Evolutionary conservation across 1,284 basidiomycete genomes (phyloP), one percentile per base, ranked within the genome.

Genomic region (Somion occarium): DNA sequence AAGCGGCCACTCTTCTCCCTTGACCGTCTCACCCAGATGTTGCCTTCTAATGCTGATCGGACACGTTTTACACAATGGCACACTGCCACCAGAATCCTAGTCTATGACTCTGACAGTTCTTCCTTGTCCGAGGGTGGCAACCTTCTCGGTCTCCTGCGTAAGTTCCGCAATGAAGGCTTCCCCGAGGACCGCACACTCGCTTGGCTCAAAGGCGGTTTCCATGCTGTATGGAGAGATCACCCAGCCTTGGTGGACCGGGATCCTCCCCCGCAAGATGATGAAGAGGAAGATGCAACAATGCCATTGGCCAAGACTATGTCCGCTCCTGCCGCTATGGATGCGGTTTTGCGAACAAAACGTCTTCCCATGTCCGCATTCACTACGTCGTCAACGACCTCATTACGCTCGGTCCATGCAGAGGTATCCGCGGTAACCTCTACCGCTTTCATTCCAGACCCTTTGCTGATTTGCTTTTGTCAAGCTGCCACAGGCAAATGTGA

Each of bases 1-100:
- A 93, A 93, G 55, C 84, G 93, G 0, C 91, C 91, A 0, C 76
- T 83, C 4, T 95, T 92, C 69, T 85, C 86, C 23, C 76, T 94
- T 7, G 73, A 81, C 27, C 85, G 84, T 42, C 76, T 96, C 11
- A 69, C 79, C 1, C 80, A 82, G 23, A 93, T 93, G 85, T 78
- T 96, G 15, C 78, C 83, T 2, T 80, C 82, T 0, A 53, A 70
- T 3, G 62, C 73, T 1, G 77, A 86, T 19, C 78, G 82, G 23
- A 65, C 73, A 19, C 78, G 75, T 22, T 92, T 93, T 67, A 66
- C 74, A 22, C 64, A 75, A 12, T 89, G 83, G 81, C 67, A 66
- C 5, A 63, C 69, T 13, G 79, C 83, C 0, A 66, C 73, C 0
- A 72, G 74, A 37, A 91, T 96, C 55, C 62, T 96, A 48, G 82